phyloP scores from a whole-genome alignment of 176 grass and related monocot species.

The Oryza meyeriana region DNA sequence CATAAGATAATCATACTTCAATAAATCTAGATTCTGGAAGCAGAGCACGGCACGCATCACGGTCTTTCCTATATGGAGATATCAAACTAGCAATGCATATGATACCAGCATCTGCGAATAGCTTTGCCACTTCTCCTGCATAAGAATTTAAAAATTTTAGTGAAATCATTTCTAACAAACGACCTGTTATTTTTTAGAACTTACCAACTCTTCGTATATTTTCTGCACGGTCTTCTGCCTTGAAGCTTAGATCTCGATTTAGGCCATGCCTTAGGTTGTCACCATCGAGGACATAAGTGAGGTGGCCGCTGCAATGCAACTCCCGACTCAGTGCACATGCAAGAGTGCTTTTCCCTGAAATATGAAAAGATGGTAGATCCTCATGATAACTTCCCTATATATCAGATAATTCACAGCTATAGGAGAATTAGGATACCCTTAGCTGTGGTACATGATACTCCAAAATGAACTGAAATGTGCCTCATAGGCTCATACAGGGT shows the following conservation, averaged over 20 bases:
- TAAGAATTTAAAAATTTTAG: conserved; percentile 23
- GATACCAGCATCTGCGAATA: conserved; percentile 82
- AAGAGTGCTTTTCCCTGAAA: conserved; percentile 85
- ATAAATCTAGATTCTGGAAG: conserved; percentile 83
- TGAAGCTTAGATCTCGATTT: conserved; percentile 77
- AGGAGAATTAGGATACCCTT: conserved; percentile 13
- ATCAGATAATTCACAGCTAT: neutral
- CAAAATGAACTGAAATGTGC: conserved; percentile 20
- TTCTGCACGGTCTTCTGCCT: conserved; percentile 81
- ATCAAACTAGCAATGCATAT: conserved; percentile 88
- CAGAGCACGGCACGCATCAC: conserved; percentile 79
- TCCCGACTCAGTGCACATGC: conserved; percentile 78
- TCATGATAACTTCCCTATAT: conserved; percentile 19
- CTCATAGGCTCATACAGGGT: no score
- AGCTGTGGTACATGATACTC: neutral
- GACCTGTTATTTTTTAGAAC: conserved; percentile 8
- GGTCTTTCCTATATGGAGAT: conserved; percentile 79
- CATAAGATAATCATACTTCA: conserved; percentile 54
- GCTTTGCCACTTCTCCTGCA: conserved; percentile 92
- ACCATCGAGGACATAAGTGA: conserved; percentile 77
- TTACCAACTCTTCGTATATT: conserved; percentile 85
- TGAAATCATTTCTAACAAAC: conserved; percentile 8
- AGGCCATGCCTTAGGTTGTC: conserved; percentile 90
- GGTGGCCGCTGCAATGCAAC: conserved; percentile 66
- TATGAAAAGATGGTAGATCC: conserved; percentile 37